Evolutionary conservation across 2,329 filamentous ascomycete species (phyloP).

Genomic region (Didymella pinodella): DNA sequence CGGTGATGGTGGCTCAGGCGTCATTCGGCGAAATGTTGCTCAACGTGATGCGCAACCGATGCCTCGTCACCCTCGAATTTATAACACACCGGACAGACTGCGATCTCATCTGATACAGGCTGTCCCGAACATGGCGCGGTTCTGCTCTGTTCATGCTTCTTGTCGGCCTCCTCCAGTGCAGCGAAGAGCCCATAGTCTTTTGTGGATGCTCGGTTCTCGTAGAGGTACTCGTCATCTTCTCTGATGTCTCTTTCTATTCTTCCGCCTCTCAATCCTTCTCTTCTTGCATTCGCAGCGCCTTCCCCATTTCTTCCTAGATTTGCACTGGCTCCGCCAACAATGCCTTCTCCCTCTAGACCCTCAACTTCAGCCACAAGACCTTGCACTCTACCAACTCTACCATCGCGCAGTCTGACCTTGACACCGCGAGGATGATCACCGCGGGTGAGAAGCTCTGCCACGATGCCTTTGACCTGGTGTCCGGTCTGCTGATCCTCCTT

Average conservation of each 20-base stretch:
- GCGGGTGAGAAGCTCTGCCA: slow-evolving; percentile 73
- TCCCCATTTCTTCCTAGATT: slow-evolving; percentile 41
- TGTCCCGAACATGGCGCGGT: slow-evolving; percentile 39
- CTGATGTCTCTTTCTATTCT: slow-evolving; percentile 40
- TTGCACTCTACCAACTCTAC: slow-evolving; percentile 77
- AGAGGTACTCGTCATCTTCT: slow-evolving; percentile 43
- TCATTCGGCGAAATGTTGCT: slow-evolving; percentile 59
- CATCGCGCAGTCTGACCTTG: slow-evolving; percentile 77
- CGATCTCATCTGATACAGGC: slow-evolving; percentile 27
- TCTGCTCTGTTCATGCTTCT: slow-evolving; percentile 35
- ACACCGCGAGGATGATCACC: slow-evolving; percentile 80
- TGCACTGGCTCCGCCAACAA: slow-evolving; percentile 35
- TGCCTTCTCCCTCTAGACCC: slow-evolving; percentile 34
- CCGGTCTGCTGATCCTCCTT: slow-evolving; percentile 81
- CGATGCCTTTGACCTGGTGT: slow-evolving; percentile 70
- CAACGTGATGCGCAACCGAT: slow-evolving; percentile 73
- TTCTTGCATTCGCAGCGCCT: slow-evolving; percentile 14
- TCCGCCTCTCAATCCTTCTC: slow-evolving; percentile 24
- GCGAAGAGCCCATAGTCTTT: slow-evolving; percentile 31
- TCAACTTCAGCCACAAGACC: slow-evolving; percentile 56
- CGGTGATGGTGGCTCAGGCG: not conserved
- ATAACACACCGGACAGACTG: slow-evolving; percentile 70
- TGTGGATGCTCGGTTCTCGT: slow-evolving; percentile 28
- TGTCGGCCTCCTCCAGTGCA: slow-evolving; percentile 40
- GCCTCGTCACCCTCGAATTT: slow-evolving; percentile 72